Evolutionary conservation across 108 stramenopile genomes (phyloP).

Genomic region (Thalassiosira profunda): DNA sequence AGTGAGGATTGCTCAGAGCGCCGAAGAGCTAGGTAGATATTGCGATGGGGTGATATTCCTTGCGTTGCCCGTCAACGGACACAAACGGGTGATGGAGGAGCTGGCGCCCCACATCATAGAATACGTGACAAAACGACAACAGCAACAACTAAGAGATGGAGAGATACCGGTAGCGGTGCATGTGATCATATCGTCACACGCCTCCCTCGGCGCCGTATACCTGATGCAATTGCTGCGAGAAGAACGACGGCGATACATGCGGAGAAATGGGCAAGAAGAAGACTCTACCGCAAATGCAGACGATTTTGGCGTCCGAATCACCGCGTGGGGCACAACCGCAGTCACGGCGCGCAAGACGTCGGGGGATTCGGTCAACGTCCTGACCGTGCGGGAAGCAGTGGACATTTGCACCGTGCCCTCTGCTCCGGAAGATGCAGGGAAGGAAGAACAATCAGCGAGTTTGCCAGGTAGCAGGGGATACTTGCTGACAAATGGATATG

Average conservation of each 20-base stretch:
- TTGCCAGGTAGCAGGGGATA: too few relatives aligned
- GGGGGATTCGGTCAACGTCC: slow-evolving; percentile 52
- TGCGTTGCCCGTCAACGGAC: slow-evolving; percentile 68
- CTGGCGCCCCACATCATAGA: slow-evolving; percentile 52
- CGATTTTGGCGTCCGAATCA: slow-evolving; percentile 38
- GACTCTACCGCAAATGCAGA: not conserved
- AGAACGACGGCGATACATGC: slow-evolving; percentile 8
- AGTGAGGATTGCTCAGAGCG: slow-evolving; percentile 39
- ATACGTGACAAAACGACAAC: slow-evolving; percentile 14
- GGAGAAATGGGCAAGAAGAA: not conserved
- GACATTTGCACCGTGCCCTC: slow-evolving; percentile 66
- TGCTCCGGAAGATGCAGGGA: not conserved
- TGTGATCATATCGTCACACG: slow-evolving; percentile 71
- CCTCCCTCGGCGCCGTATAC: slow-evolving; percentile 71
- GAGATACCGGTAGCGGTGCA: slow-evolving; percentile 13
- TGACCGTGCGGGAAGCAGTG: slow-evolving; percentile 58
- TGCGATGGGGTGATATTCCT: slow-evolving; percentile 59
- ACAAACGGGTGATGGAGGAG: slow-evolving; percentile 61
- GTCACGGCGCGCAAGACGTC: slow-evolving; percentile 64
- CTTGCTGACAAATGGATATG: slow-evolving; percentile 25
- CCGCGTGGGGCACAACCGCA: slow-evolving; percentile 72
- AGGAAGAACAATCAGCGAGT: not conserved
- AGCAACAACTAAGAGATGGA: not conserved
- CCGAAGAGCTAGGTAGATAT: slow-evolving; percentile 46
- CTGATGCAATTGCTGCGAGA: slow-evolving; percentile 48